Evolutionary conservation across 2,329 filamentous ascomycete genomes (phyloP).

Genomic region (Tolypocladium album): DNA sequence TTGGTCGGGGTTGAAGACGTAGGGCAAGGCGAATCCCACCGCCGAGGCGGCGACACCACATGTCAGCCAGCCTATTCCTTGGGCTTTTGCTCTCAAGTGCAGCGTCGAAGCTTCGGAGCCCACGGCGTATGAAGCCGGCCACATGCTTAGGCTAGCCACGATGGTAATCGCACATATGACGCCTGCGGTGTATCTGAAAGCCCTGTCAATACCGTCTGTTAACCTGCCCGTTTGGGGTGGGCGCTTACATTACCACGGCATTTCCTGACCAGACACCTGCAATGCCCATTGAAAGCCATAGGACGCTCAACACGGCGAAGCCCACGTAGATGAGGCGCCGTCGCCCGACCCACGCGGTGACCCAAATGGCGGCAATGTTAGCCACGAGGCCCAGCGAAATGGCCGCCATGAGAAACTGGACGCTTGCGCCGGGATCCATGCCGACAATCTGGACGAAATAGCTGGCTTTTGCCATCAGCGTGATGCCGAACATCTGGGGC

Average conservation of each 20-base stretch:
- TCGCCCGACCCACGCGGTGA: background rate
- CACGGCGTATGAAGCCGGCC: background rate
- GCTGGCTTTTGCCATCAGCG: background rate
- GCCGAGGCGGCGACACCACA: background rate
- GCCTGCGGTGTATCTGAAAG: background rate
- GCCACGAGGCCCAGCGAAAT: background rate
- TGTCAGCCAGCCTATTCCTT: background rate
- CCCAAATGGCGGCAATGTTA: background rate
- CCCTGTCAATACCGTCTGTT: too few species aligned
- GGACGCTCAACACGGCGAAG: background rate
- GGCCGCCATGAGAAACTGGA: background rate
- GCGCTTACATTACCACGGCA: background rate
- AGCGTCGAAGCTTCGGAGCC: background rate
- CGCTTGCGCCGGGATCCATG: background rate
- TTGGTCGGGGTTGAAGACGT: background rate
- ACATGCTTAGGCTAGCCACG: background rate
- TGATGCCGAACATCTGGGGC: background rate
- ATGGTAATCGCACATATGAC: background rate
- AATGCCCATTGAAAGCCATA: background rate
- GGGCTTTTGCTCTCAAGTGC: background rate
- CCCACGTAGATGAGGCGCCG: background rate
- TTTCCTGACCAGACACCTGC: background rate
- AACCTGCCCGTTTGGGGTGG: too few species aligned
- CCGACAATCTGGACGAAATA: background rate
- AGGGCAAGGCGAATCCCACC: background rate